Base-by-base conservation (phyloP, 116 monocot species). In the Posidonia oceanica region DNA sequence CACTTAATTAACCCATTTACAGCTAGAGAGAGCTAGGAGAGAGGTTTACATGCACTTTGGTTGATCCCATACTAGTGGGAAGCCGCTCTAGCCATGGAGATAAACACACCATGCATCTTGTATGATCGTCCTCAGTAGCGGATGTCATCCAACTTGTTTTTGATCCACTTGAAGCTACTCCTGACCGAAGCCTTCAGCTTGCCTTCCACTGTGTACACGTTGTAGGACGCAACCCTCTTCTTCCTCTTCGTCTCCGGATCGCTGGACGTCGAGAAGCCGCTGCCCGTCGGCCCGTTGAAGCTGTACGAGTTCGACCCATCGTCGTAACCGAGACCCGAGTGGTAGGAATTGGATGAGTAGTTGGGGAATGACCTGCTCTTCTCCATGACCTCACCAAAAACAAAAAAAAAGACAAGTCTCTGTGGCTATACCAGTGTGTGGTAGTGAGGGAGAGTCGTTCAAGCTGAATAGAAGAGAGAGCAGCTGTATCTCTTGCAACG, bases 91-190 rank as follows among this genome's bases (percentile, higher is more conserved):
- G 29, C 29, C 29, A 29, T 29, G 29, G 29, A 29, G 29, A 29
- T 29, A 0, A 29, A 29, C 29, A 29, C 0, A 29, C 29, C 29
- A 29, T 29, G 29, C 29, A 29, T 29, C 29, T 29, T 29, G 29
- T 1, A 29, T 29, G 29, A 29, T 29, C 29, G 29, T 29, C 29
- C 48, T 68, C 54, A 68, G 53, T 54, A 54, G 3, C 53, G 68
- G 36, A 68, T 68, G 23, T 68, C 68, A 15, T 68, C 53, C 15
- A 95, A 71, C 84, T 95, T 95, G 83, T 60, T 76, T 80, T 95
- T 95, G 84, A 95, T 84, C 94, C 94, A 95, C 88, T 83, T 88
- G 82, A 95, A 77, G 76, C 91, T 84, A 77, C 37, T 88, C 64
- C 76, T 73, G 36, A 95, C 79, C 0, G 80, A 83, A 5, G 84